Conservation (phyloP, 768 basidiomycete genomes). For the Lentinula edodes region DNA sequence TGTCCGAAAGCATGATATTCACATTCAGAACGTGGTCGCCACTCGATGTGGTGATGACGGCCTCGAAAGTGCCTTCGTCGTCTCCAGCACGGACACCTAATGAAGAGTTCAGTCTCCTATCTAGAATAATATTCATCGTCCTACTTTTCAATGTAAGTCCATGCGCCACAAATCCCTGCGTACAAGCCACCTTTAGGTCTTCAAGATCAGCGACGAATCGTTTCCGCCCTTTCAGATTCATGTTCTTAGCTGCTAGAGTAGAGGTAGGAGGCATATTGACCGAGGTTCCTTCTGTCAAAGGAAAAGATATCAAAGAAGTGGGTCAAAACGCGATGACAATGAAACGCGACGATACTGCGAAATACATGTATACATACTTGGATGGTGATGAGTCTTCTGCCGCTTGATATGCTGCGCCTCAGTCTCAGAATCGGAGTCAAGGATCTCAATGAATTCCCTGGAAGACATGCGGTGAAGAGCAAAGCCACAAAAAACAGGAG, state of each 20-base stretch:
- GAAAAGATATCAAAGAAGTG: background rate
- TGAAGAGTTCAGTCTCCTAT: background rate
- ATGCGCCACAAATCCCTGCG: constrained; percentile 27
- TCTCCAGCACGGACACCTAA: constrained; percentile 51
- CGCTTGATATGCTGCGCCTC: constrained; percentile 19
- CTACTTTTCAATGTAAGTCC: constrained; percentile 38
- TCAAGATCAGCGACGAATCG: constrained; percentile 54
- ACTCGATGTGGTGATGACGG: constrained; percentile 32
- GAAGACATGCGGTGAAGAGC: background rate
- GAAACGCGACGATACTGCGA: background rate
- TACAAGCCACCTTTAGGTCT: constrained; percentile 35
- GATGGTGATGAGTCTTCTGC: constrained; percentile 26
- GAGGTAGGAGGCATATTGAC: background rate
- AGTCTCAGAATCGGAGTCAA: constrained; percentile 17
- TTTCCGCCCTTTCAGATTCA: constrained; percentile 49
- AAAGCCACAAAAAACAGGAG: background rate
- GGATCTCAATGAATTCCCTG: constrained; percentile 10
- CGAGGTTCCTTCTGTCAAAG: background rate
- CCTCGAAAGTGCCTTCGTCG: constrained; percentile 61
- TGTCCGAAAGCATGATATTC: constrained; percentile 50
- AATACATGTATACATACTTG: constrained; percentile 3
- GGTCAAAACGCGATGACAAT: background rate
- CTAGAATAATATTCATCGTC: constrained; percentile 10
- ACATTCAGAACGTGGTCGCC: constrained; percentile 29
- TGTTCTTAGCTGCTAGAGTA: constrained; percentile 25